Percentiles rank a stretch among this genome's conserved stretches.
Evolutionary conservation across 1,284 basidiomycete genomes (phyloP).

Genomic region (Laetiporus sulphureus): DNA sequence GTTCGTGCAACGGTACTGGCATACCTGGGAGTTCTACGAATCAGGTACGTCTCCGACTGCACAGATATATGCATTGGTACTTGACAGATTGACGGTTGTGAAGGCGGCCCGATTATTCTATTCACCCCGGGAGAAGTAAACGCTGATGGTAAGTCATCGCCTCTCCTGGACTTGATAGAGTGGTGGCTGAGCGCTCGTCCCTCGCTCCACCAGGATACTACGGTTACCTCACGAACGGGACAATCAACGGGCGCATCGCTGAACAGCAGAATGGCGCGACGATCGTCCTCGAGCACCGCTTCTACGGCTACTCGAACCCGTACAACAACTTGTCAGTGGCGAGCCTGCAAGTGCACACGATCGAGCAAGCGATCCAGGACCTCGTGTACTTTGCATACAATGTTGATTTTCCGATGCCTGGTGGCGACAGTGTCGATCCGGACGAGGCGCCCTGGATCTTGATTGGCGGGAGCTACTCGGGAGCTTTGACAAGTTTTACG

Average conservation of each 20-base stretch:
- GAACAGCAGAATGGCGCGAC: constrained; percentile 58
- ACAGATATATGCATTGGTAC: too few species aligned
- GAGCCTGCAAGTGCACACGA: constrained; percentile 53
- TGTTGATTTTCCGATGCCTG: constrained; percentile 59
- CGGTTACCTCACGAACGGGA: constrained; percentile 56
- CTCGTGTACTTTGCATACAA: constrained; percentile 64
- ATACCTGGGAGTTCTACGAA: constrained; percentile 57
- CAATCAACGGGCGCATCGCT: constrained; percentile 61
- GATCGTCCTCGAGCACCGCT: constrained; percentile 54
- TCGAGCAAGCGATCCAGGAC: constrained; percentile 70
- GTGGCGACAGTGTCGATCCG: constrained; percentile 50
- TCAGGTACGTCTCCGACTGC: constrained; percentile 32
- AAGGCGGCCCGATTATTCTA: constrained; percentile 65
- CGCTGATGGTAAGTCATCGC: constrained; percentile 32
- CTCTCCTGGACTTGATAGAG: neutral
- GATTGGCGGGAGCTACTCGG: constrained; percentile 66
- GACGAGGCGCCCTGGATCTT: constrained; percentile 61
- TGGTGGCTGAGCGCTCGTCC: neutral
- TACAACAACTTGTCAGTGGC: constrained; percentile 52
- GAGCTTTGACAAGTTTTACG: constrained; percentile 64
- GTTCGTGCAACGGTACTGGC: constrained; percentile 70
- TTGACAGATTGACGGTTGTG: too few species aligned
- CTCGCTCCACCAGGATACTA: constrained; percentile 34
- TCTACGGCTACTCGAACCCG: constrained; percentile 50
- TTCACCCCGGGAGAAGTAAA: constrained; percentile 43